A percentile compares a stretch with the other conserved stretches of the same genome.
Evolutionary conservation across 352 stramenopile species (phyloP).

Genomic region (Globisporangium carolinianum): DNA sequence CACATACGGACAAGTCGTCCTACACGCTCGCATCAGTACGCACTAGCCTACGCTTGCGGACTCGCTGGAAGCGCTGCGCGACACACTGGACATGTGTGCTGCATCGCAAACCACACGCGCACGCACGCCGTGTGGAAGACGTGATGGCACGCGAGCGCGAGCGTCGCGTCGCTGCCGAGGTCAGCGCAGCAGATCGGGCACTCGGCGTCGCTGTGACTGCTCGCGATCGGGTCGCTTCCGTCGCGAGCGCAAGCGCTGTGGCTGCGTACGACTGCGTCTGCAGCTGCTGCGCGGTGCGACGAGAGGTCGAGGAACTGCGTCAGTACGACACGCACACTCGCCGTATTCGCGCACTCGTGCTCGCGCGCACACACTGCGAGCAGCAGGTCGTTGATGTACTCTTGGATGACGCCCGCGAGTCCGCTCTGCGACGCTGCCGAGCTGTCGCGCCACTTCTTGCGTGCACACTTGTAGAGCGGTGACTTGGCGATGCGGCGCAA

Average conservation of each 20-base stretch:
- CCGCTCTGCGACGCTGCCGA: constrained; percentile 29
- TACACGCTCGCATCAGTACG: too few species aligned
- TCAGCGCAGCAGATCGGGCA: constrained; percentile 62
- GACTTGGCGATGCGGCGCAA: constrained; percentile 49
- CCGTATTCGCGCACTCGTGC: constrained; percentile 31
- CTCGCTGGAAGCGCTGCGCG: constrained; percentile 5
- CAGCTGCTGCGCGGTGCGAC: constrained; percentile 11
- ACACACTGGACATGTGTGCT: constrained; percentile 70
- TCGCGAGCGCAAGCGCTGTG: neutral
- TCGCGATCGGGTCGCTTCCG: neutral
- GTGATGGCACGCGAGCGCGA: constrained; percentile 53
- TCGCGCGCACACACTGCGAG: constrained; percentile 26
- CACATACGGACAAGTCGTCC: too few species aligned
- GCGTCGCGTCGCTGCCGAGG: constrained; percentile 35
- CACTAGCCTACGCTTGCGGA: too few species aligned
- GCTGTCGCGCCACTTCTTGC: constrained; percentile 25
- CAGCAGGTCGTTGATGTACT: constrained; percentile 60
- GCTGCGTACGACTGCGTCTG: constrained; percentile 3
- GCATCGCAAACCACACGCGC: constrained; percentile 57
- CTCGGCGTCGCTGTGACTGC: constrained; percentile 35
- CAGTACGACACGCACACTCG: constrained; percentile 25
- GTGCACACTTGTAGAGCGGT: constrained; percentile 28
- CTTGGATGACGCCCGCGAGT: constrained; percentile 44
- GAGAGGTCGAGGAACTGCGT: constrained; percentile 50
- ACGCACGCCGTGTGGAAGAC: constrained; percentile 61